Evolutionary conservation across 2,329 filamentous ascomycete genomes (phyloP).

Genomic region (Aureobasidium sp.): DNA sequence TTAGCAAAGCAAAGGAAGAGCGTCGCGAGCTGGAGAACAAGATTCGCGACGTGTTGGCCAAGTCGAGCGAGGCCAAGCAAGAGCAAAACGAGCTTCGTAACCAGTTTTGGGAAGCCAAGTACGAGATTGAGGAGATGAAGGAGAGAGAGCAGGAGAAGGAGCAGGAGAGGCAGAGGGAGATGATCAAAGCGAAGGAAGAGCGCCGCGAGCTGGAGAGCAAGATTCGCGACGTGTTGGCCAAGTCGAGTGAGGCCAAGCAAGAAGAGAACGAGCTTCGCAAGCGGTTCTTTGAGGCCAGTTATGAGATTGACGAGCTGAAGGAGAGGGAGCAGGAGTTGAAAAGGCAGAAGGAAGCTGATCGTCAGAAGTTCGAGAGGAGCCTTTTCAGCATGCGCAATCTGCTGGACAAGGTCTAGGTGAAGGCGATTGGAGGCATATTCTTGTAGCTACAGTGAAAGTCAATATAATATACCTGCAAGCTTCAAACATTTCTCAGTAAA

Average conservation of each 20-base stretch:
- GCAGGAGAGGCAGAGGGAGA: not conserved
- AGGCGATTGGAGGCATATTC: not conserved
- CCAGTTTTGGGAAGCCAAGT: not conserved
- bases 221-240: not conserved
- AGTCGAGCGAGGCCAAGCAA: not conserved
- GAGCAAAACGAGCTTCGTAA: not conserved
- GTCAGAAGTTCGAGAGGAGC: not conserved
- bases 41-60: not conserved
- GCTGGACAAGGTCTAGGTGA: not conserved
- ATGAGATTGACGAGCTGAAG: not conserved
- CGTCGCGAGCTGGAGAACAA: not conserved
- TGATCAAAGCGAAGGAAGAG: not conserved
- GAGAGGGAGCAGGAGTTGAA: not conserved
- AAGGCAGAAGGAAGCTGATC: not conserved
- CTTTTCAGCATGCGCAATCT: not conserved
- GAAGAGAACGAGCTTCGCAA: not conserved
- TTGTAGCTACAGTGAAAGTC: not conserved
- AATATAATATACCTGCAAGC: not conserved
- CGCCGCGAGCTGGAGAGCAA: not conserved
- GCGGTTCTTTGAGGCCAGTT: not conserved
- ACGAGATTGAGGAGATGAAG: not conserved
- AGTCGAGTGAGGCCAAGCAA: not conserved
- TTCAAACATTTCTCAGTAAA: not conserved
- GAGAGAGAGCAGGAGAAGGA: not conserved
- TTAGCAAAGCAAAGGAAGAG: not conserved